A percentile compares a stretch with the other conserved stretches of the same genome.
phyloP scores from a whole-genome alignment of 768 basidiomycete genomes.

The Rhodotorula paludigena region DNA sequence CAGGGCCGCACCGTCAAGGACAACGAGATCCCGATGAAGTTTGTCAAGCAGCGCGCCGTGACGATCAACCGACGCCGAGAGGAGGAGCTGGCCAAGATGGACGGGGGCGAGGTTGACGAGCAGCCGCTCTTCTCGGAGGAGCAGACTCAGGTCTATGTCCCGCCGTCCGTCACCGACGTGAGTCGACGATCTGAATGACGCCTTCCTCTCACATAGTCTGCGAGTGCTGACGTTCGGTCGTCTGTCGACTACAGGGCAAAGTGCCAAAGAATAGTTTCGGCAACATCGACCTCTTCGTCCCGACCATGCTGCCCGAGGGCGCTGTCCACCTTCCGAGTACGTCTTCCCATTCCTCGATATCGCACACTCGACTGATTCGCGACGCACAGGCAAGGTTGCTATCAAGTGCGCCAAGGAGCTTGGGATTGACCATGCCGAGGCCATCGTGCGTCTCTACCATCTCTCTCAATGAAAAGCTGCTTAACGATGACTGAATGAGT shows the following conservation, averaged over 20 bases:
- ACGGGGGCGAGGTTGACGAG: constrained; percentile 58
- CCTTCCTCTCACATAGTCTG: too few relatives aligned
- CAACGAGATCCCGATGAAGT: constrained; percentile 76
- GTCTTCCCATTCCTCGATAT: constrained; percentile 45
- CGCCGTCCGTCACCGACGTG: constrained; percentile 78
- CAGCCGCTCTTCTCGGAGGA: constrained; percentile 79
- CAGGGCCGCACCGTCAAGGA: constrained; percentile 67
- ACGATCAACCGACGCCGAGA: constrained; percentile 75
- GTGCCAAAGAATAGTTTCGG: constrained; percentile 94
- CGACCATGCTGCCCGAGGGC: constrained; percentile 87
- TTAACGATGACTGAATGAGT: too few relatives aligned
- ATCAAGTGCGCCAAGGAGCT: constrained; percentile 83
- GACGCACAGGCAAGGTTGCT: constrained; percentile 65
- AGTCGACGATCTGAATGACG: constrained; percentile 47
- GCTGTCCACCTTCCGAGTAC: constrained; percentile 84
- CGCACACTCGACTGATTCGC: neutral
- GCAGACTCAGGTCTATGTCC: constrained; percentile 77
- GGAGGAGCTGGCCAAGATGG: constrained; percentile 57
- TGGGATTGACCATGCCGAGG: constrained; percentile 86
- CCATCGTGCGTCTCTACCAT: constrained; percentile 64
- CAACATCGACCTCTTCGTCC: constrained; percentile 91
- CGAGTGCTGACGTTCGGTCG: neutral
- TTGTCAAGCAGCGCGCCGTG: constrained; percentile 74
- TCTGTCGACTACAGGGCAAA: constrained; percentile 66
- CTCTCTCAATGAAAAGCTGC: too few relatives aligned